These are phyloP conservation scores for Aureobasidium leucospermi DNA, from an alignment of 2,329 filamentous ascomycete species.

Conservation along the genomic window DNA sequence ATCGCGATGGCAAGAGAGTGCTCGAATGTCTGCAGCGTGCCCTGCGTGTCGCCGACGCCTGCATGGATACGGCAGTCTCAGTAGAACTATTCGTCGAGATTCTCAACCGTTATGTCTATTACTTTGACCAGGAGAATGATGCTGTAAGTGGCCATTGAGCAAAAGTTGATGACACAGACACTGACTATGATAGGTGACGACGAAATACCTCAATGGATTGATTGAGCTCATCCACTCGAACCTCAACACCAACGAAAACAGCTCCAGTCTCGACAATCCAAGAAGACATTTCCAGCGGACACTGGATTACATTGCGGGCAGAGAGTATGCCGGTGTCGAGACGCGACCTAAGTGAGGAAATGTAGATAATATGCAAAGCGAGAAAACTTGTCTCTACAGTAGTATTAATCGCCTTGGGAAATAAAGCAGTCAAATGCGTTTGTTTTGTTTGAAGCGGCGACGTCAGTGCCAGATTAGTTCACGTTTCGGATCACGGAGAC, in stretches of 20 bases:
- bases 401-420: background rate
- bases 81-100: slow-evolving; percentile 99
- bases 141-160: slow-evolving; percentile 49
- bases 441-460: slow-evolving; percentile 11
- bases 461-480: background rate
- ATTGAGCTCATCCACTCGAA: slow-evolving; percentile 99
- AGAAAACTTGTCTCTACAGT: background rate
- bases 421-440: background rate
- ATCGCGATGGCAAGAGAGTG: slow-evolving; percentile 94
- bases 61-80: slow-evolving; percentile 96
- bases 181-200: slow-evolving; percentile 60
- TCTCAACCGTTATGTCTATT: slow-evolving; percentile 95
- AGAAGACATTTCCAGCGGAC: slow-evolving; percentile 92
- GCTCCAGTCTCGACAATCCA: slow-evolving; percentile 76
- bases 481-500: background rate
- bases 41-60: slow-evolving; percentile 91
- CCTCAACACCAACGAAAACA: slow-evolving; percentile 76
- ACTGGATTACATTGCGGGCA: slow-evolving; percentile 81
- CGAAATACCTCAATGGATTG: slow-evolving; percentile 93
- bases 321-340: slow-evolving; percentile 90
- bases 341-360: slow-evolving; percentile 47
- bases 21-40: slow-evolving; percentile 93
- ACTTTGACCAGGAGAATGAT: slow-evolving; percentile 98
- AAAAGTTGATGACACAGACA: background rate
- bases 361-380: slow-evolving; percentile 10